Evolutionary conservation across 2,329 filamentous ascomycete genomes (phyloP).

Genomic region (Aspergillus awamori): DNA sequence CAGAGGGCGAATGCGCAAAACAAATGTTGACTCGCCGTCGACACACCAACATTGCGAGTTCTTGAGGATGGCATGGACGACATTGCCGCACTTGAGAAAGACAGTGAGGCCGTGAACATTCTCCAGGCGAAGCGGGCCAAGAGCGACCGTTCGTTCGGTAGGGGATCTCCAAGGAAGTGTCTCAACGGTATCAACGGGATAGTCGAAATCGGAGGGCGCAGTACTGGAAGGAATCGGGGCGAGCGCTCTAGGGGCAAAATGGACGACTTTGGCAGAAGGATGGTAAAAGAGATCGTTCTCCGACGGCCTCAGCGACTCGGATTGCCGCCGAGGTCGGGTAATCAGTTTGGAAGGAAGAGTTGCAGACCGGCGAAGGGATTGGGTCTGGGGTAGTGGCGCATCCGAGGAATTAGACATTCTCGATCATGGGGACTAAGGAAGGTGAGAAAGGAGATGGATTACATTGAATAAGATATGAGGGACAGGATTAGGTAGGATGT

Average conservation of each 20-base stretch:
- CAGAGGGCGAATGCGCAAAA: constrained; percentile 80
- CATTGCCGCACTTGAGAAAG: constrained; percentile 81
- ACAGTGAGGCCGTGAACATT: constrained; percentile 82
- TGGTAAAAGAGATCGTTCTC: constrained; percentile 67
- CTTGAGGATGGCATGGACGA: constrained; percentile 82
- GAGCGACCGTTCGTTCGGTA: constrained; percentile 79
- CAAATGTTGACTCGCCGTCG: constrained; percentile 79
- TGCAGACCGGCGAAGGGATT: constrained; percentile 37
- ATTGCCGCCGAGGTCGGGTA: constrained; percentile 30
- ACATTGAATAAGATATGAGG: constrained; percentile 21
- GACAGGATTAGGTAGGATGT: constrained; percentile 1
- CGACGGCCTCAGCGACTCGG: constrained; percentile 31
- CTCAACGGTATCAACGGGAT: constrained; percentile 58
- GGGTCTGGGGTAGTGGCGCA: constrained; percentile 32
- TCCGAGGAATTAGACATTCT: constrained; percentile 39
- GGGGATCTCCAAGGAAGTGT: constrained; percentile 72
- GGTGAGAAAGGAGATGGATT: constrained; percentile 13
- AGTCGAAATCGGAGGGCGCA: constrained; percentile 47
- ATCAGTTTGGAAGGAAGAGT: constrained; percentile 43
- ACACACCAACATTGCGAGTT: constrained; percentile 95
- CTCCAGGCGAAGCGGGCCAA: constrained; percentile 82
- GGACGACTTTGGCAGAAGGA: constrained; percentile 70
- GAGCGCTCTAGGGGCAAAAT: constrained; percentile 56
- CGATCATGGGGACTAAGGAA: constrained; percentile 21
- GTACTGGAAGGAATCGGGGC: constrained; percentile 48